These are phyloP conservation scores for Cymbidium sinense DNA, from an alignment of 106 monocot species.

Conservation along the genomic window DNA sequence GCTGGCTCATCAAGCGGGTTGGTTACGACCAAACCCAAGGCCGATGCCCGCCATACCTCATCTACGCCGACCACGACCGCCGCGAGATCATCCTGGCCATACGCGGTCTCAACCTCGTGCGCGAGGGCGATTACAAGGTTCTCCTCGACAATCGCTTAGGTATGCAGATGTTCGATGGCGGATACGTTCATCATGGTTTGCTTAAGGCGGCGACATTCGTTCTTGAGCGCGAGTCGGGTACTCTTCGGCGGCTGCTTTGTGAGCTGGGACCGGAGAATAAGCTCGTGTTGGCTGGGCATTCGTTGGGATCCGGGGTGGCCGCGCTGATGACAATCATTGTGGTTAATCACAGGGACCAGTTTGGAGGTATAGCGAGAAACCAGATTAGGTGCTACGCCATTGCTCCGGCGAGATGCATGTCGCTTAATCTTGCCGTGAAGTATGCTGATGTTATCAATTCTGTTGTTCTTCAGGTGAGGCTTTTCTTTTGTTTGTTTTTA, in stretches of 20 bases:
- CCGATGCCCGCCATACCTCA: slow-evolving; percentile 41
- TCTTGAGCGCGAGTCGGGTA: slow-evolving; percentile 14
- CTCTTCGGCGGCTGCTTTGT: slow-evolving; percentile 5
- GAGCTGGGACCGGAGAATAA: slow-evolving; percentile 10
- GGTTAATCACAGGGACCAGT: slow-evolving; percentile 30
- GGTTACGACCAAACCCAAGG: slow-evolving; percentile 32
- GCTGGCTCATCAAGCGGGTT: slow-evolving; percentile 22
- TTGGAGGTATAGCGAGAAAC: slow-evolving; percentile 40
- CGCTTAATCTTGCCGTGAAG: slow-evolving; percentile 58
- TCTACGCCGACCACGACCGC: slow-evolving; percentile 33
- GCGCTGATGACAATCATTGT: slow-evolving; percentile 41
- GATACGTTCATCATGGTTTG: slow-evolving; percentile 57
- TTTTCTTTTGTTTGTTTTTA: neutral
- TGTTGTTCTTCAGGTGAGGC: slow-evolving; percentile 27
- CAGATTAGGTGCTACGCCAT: slow-evolving; percentile 43
- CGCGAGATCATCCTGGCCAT: slow-evolving; percentile 57
- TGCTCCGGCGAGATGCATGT: slow-evolving; percentile 65
- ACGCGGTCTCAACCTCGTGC: slow-evolving; percentile 48
- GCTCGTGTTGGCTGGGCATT: slow-evolving; percentile 52
- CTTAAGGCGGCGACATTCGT: slow-evolving; percentile 41
- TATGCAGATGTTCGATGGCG: slow-evolving; percentile 44
- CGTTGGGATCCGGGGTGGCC: slow-evolving; percentile 47
- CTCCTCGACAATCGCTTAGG: slow-evolving; percentile 59
- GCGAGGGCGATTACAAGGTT: slow-evolving; percentile 47
- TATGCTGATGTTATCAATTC: slow-evolving; percentile 66